These are phyloP conservation scores for Hymenoscyphus occultus DNA, from an alignment of 2,329 filamentous ascomycete genomes.

Conservation along the genomic window DNA sequence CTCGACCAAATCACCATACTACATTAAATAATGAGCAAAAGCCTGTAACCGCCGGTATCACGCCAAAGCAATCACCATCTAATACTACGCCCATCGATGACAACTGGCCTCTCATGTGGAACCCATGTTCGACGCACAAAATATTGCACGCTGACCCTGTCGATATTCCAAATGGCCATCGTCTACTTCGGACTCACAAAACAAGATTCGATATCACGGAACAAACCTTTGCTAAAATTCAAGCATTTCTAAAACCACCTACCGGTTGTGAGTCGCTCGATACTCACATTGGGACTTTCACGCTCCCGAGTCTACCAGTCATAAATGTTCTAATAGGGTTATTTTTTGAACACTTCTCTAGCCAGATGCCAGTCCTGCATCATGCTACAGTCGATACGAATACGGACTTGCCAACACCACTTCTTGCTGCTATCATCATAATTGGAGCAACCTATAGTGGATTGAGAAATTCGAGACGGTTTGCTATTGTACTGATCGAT, in stretches of 20 bases:
- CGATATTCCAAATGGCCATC: slow-evolving; percentile 20
- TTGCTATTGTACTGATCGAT: slow-evolving; percentile 29
- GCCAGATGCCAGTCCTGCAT: slow-evolving; percentile 31
- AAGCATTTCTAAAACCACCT: slow-evolving; percentile 20
- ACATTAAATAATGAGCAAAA: not conserved
- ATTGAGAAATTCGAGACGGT: slow-evolving; percentile 26
- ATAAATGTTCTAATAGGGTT: slow-evolving; percentile 30
- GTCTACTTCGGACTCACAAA: slow-evolving; percentile 22
- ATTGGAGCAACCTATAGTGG: slow-evolving; percentile 29
- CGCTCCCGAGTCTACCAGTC: slow-evolving; percentile 23
- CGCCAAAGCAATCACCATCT: slow-evolving; percentile 17
- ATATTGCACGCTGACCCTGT: slow-evolving; percentile 22
- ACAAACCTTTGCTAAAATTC: slow-evolving; percentile 18
- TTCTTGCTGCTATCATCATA: slow-evolving; percentile 27
- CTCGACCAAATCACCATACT: not conserved
- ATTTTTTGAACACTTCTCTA: slow-evolving; percentile 30
- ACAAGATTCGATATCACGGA: slow-evolving; percentile 28
- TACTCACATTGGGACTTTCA: slow-evolving; percentile 18
- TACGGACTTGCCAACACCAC: slow-evolving; percentile 25
- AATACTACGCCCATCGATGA: slow-evolving; percentile 26
- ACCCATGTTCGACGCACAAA: slow-evolving; percentile 19
- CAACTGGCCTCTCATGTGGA: slow-evolving; percentile 30
- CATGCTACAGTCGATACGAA: slow-evolving; percentile 28
- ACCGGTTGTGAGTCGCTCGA: slow-evolving; percentile 17
- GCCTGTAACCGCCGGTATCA: slow-evolving; percentile 9